Conservation (phyloP, 352 stramenopile species). For the Pythium phragmitis region DNA sequence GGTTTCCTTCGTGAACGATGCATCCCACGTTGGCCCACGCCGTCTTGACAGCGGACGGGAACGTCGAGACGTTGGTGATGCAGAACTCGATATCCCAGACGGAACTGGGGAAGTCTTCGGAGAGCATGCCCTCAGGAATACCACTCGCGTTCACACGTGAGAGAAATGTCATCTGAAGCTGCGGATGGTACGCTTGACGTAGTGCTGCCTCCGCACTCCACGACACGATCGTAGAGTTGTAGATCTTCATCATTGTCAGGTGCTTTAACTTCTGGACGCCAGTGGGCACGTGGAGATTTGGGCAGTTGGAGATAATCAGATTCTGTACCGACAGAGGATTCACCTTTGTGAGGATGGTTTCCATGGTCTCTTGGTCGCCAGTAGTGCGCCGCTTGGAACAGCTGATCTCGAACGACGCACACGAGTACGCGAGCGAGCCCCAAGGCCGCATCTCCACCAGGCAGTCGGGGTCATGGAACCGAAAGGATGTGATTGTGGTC, state of each 20-base stretch:
- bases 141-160: not conserved
- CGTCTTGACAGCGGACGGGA: not conserved
- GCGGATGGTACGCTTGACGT: not conserved
- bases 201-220: slow-evolving; percentile 7
- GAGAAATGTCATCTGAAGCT: not conserved
- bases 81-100: slow-evolving; percentile 8
- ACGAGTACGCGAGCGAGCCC: slow-evolving; percentile 17
- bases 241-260: slow-evolving; percentile 9
- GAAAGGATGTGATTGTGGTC: not conserved
- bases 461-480: slow-evolving; percentile 3
- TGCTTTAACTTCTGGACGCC: not conserved
- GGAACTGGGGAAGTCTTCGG: not conserved
- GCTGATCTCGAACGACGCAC: slow-evolving; percentile 23
- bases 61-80: slow-evolving; percentile 5
- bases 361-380: not conserved
- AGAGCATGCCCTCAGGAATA: slow-evolving; percentile 2
- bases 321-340: not conserved
- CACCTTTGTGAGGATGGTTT: not conserved
- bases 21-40: not conserved
- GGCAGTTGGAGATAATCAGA: slow-evolving; percentile 11
- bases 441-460: slow-evolving; percentile 26
- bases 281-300: not conserved
- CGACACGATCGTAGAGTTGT: slow-evolving; percentile 8
- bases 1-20: slow-evolving; percentile 2
- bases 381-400: slow-evolving; percentile 4